These are phyloP conservation scores for Flaveria ramosissima DNA, from an alignment of 129 eudicot species.

Conservation along the genomic window DNA sequence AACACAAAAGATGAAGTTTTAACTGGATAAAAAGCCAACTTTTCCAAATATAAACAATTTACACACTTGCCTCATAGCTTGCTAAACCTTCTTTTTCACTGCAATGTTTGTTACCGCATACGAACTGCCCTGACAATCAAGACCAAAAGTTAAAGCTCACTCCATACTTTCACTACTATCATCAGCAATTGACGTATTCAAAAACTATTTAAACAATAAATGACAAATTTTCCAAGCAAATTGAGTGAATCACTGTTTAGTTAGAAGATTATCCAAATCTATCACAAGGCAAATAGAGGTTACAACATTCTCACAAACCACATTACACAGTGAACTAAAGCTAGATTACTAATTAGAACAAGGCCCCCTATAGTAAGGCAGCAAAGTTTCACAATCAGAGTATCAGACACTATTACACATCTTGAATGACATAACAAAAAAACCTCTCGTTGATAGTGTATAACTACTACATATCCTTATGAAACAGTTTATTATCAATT, in stretches of 20 bases:
- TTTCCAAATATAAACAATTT: neutral
- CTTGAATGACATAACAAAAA: neutral
- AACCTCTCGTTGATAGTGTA: neutral
- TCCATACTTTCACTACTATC: slow-evolving; percentile 11
- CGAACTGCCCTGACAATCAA: slow-evolving; percentile 91
- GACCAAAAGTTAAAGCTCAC: slow-evolving; percentile 22
- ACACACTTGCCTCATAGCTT: slow-evolving; percentile 82
- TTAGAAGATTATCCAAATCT: neutral
- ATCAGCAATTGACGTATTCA: slow-evolving; percentile 6
- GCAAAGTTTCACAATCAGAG: neutral
- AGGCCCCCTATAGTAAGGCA: neutral
- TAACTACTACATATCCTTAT: neutral
- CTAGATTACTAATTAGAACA: slow-evolving; percentile 1
- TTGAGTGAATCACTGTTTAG: neutral
- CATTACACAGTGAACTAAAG: slow-evolving; percentile 15
- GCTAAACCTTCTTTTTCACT: slow-evolving; percentile 69
- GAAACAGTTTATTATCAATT: neutral
- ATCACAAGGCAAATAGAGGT: neutral
- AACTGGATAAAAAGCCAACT: slow-evolving; percentile 11
- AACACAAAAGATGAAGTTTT: neutral
- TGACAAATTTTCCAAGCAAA: neutral
- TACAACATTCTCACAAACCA: slow-evolving; percentile 13
- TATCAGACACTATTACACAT: slow-evolving; percentile 1
- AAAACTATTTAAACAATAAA: neutral
- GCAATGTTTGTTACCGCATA: slow-evolving; percentile 97